Conservation (phyloP, 83 land plant species). For the Picea engelmannii region DNA sequence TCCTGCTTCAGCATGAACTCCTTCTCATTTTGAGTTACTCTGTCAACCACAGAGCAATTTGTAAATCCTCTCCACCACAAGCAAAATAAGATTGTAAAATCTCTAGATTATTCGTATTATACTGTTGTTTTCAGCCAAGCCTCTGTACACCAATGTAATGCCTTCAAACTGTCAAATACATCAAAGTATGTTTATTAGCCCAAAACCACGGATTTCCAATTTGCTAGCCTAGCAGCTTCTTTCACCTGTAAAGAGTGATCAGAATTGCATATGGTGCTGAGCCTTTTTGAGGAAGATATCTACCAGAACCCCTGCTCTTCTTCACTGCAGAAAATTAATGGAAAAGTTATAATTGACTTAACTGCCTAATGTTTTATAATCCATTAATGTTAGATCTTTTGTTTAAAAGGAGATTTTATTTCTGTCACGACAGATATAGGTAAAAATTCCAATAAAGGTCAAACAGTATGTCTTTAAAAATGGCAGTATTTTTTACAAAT, state of each 20-base stretch:
- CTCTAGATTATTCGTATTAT: background rate
- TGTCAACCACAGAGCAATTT: slow-evolving; percentile 19
- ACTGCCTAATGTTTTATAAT: too few relatives aligned
- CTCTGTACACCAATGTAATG: slow-evolving; percentile 5
- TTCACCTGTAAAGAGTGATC: slow-evolving; percentile 80
- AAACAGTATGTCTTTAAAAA: too few relatives aligned
- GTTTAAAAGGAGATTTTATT: too few relatives aligned
- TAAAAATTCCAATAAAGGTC: too few relatives aligned
- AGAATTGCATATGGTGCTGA: slow-evolving; percentile 89
- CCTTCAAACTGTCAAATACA: too few relatives aligned
- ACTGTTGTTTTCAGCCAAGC: slow-evolving; percentile 5
- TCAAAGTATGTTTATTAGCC: slow-evolving; percentile 2
- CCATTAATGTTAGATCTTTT: too few relatives aligned
- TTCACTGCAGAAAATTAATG: slow-evolving; percentile 42
- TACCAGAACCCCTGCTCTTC: slow-evolving; percentile 47
- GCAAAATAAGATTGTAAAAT: background rate
- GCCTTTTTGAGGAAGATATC: slow-evolving; percentile 85
- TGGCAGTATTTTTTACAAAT: too few relatives aligned
- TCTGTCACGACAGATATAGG: too few relatives aligned
- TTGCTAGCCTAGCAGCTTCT: background rate
- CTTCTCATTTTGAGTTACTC: slow-evolving; percentile 59
- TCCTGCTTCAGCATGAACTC: slow-evolving; percentile 86
- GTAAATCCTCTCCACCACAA: background rate
- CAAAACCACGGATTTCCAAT: background rate
- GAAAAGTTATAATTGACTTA: slow-evolving; percentile 1